A percentile compares a stretch with the other conserved stretches of the same genome.
phyloP scores from a whole-genome alignment of 495 filamentous ascomycete genomes.

The Hypoxylon fragiforme region DNA sequence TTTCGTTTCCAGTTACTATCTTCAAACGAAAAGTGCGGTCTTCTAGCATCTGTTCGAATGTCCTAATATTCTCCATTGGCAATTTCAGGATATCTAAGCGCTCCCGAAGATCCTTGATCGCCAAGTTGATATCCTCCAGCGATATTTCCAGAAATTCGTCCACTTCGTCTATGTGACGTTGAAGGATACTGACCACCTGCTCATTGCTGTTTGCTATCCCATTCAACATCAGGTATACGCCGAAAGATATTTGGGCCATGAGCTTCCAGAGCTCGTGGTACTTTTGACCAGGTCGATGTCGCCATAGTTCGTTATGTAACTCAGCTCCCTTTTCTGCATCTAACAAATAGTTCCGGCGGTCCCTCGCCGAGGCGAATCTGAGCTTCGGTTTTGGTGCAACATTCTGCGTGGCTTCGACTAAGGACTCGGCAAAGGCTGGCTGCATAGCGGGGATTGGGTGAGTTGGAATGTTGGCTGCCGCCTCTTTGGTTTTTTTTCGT shows the following conservation, averaged over 20 bases:
- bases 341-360: conserved; percentile 68
- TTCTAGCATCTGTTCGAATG: conserved; percentile 88
- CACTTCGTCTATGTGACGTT: conserved; percentile 89
- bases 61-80: conserved; percentile 77
- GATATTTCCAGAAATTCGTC: conserved; percentile 87
- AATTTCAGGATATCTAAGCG: conserved; percentile 77
- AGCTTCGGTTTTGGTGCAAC: conserved; percentile 54
- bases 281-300: conserved; percentile 62
- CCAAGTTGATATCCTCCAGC: conserved; percentile 82
- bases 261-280: conserved; percentile 90
- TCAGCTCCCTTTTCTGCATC: conserved; percentile 61
- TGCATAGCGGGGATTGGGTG: conserved; percentile 88
- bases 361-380: conserved; percentile 62
- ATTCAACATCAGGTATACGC: conserved; percentile 84
- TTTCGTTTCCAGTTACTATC: conserved; percentile 84
- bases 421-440: conserved; percentile 90
- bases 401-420: conserved; percentile 66
- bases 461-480: conserved; percentile 50
- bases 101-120: conserved; percentile 71
- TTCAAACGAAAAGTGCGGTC: conserved; percentile 78
- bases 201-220: conserved; percentile 83
- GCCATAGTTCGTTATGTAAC: conserved; percentile 73
- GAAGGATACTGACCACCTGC: conserved; percentile 85
- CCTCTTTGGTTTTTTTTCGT: conserved; percentile 37
- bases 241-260: conserved; percentile 89